Evolutionary conservation across 768 basidiomycete genomes (phyloP).

Genomic region (Udeniomyces megalosporus): DNA sequence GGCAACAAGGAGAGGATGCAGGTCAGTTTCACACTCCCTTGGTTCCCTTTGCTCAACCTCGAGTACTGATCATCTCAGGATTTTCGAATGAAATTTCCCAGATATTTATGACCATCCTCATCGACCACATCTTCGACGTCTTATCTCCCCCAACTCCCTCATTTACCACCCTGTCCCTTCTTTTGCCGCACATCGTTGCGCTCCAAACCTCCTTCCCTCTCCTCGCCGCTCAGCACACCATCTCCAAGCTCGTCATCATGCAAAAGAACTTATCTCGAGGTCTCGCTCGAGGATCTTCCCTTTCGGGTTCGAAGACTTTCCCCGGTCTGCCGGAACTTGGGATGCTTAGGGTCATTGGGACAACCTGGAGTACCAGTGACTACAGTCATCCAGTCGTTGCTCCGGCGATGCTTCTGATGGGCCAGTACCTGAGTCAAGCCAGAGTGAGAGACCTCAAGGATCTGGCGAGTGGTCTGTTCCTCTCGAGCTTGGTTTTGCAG

Average conservation of each 20-base stretch:
- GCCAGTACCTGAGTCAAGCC: slow-evolving; percentile 71
- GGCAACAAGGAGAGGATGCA: slow-evolving; percentile 87
- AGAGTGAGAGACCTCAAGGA: slow-evolving; percentile 61
- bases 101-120: slow-evolving; percentile 56
- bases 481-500: slow-evolving; percentile 55
- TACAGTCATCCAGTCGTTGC: slow-evolving; percentile 77
- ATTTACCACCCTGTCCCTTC: slow-evolving; percentile 43
- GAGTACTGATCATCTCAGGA: no score
- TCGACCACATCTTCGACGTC: slow-evolving; percentile 74
- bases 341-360: slow-evolving; percentile 61
- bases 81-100: no score
- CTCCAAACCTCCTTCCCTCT: slow-evolving; percentile 69
- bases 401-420: slow-evolving; percentile 72
- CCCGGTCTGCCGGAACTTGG: slow-evolving; percentile 68
- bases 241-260: slow-evolving; percentile 71
- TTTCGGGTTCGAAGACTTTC: slow-evolving; percentile 60
- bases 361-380: slow-evolving; percentile 86
- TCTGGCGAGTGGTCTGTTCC: slow-evolving; percentile 69
- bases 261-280: slow-evolving; percentile 83
- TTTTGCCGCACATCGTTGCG: slow-evolving; percentile 62
- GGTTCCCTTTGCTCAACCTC: background rate
- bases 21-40: slow-evolving; percentile 34
- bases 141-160: slow-evolving; percentile 48
- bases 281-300: slow-evolving; percentile 49
- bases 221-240: slow-evolving; percentile 58